Evolutionary conservation across 2,329 filamentous ascomycete species (phyloP).

Genomic region (Alternaria gaisen): DNA sequence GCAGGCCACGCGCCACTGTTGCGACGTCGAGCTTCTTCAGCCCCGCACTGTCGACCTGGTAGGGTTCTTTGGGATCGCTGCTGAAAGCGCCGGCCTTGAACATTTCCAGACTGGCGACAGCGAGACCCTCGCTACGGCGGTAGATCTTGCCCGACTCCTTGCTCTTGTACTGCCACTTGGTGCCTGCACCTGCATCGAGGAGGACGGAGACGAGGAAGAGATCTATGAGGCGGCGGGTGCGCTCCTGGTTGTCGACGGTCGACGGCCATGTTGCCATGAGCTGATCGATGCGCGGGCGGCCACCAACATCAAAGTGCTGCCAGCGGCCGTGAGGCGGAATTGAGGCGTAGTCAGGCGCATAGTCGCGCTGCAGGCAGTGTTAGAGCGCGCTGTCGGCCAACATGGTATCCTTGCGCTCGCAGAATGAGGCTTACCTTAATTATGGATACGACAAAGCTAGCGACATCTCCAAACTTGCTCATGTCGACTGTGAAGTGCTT

Average conservation of each 20-base stretch:
- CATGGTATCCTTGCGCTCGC: background rate
- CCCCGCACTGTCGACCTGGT: constrained; percentile 86
- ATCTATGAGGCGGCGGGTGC: constrained; percentile 77
- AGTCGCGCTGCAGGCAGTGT: constrained; percentile 66
- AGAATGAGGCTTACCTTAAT: constrained; percentile 75
- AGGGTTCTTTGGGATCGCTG: constrained; percentile 79
- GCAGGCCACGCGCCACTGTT: constrained; percentile 80
- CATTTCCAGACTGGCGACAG: constrained; percentile 83
- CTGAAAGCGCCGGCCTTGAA: constrained; percentile 93
- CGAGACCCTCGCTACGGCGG: constrained; percentile 85
- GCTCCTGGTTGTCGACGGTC: constrained; percentile 74
- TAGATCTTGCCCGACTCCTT: constrained; percentile 85
- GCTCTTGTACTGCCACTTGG: constrained; percentile 90
- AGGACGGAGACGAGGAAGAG: constrained; percentile 83
- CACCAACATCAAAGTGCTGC: constrained; percentile 86
- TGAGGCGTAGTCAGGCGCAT: constrained; percentile 70
- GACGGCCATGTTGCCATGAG: constrained; percentile 74
- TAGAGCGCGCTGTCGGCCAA: constrained; percentile 1
- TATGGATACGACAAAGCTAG: constrained; percentile 87
- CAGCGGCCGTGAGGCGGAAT: constrained; percentile 86
- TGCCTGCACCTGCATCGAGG: constrained; percentile 88
- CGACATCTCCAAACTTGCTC: constrained; percentile 82
- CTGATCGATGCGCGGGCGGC: constrained; percentile 75
- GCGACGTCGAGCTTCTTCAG: constrained; percentile 78
- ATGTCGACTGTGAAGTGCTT: constrained; percentile 90